These are phyloP conservation scores for Tricladium varicosporioides DNA, from an alignment of 2,329 filamentous ascomycete genomes.

Conservation along the genomic window DNA sequence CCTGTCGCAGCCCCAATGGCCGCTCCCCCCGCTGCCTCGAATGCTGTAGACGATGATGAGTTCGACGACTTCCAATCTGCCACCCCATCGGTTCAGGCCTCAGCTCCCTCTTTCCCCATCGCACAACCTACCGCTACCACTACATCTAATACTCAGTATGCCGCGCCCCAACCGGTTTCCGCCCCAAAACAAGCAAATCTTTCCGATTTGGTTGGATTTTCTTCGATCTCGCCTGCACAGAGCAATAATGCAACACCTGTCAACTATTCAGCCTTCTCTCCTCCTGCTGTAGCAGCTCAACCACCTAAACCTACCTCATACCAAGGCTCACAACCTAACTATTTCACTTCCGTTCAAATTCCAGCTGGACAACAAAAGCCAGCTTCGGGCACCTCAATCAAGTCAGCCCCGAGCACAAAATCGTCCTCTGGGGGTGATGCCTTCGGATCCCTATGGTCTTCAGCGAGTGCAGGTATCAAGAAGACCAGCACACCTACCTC, in stretches of 20 bases:
- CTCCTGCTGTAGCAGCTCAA: conserved; percentile 43
- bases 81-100: conserved; percentile 50
- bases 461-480: conserved; percentile 69
- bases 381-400: conserved; percentile 36
- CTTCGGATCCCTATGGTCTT: conserved; percentile 81
- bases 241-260: conserved; percentile 55
- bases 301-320: conserved; percentile 54
- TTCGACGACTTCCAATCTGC: conserved; percentile 98
- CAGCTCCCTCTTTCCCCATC: conserved; percentile 41
- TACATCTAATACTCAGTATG: conserved; percentile 66
- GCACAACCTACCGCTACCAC: conserved; percentile 48
- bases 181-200: conserved; percentile 77
- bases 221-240: conserved; percentile 74
- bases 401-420: conserved; percentile 52
- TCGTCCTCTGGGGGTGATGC: conserved; percentile 70
- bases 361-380: conserved; percentile 35
- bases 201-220: conserved; percentile 74
- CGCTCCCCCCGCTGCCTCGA: conserved; percentile 40
- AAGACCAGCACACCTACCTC: conserved; percentile 63
- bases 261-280: conserved; percentile 63
- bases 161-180: conserved; percentile 81
- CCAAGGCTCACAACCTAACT: conserved; percentile 83
- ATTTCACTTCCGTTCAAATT: conserved; percentile 79
- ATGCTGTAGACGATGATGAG: conserved; percentile 75
- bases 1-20: conserved; percentile 41